phyloP scores from a whole-genome alignment of 352 stramenopile genomes.

The Phytopythium sindhum region DNA sequence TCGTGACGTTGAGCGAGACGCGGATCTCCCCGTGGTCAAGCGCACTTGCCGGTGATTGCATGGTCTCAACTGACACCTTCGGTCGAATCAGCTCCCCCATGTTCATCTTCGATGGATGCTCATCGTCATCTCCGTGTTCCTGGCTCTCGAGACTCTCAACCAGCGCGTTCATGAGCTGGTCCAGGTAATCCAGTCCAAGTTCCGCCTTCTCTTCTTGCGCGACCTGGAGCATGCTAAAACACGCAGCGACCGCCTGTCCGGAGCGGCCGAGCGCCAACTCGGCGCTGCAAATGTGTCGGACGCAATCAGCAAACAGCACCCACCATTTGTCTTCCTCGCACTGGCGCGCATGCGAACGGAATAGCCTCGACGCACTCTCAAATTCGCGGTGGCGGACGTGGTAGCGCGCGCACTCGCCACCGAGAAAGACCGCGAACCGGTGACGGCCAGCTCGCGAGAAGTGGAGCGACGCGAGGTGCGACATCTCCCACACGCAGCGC shows the following conservation, averaged over 20 bases:
- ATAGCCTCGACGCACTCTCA: conserved; percentile 57
- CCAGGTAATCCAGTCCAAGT: conserved; percentile 44
- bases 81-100: conserved; percentile 59
- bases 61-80: conserved; percentile 48
- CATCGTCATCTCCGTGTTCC: not conserved
- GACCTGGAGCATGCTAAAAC: conserved; percentile 59
- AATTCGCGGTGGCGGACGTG: conserved; percentile 51
- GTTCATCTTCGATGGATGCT: conserved; percentile 19
- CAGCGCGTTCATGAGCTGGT: conserved; percentile 41
- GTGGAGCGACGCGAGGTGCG: conserved; percentile 70
- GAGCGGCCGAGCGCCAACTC: conserved; percentile 53
- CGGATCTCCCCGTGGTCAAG: conserved; percentile 57
- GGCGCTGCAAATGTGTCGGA: conserved; percentile 50
- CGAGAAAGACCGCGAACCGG: conserved; percentile 77
- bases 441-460: conserved; percentile 68
- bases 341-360: conserved; percentile 66
- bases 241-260: conserved; percentile 50
- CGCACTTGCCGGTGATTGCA: conserved; percentile 33
- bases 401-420: conserved; percentile 63
- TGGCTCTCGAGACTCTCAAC: conserved; percentile 34
- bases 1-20: conserved; percentile 47
- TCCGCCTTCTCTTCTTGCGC: conserved; percentile 44
- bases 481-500: conserved; percentile 65
- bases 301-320: conserved; percentile 45
- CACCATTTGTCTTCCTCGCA: conserved; percentile 81